Percentiles rank a stretch among this genome's conserved stretches.
Conservation (phyloP, 2,329 filamentous ascomycete species). For the Penicillium sumatraense region DNA sequence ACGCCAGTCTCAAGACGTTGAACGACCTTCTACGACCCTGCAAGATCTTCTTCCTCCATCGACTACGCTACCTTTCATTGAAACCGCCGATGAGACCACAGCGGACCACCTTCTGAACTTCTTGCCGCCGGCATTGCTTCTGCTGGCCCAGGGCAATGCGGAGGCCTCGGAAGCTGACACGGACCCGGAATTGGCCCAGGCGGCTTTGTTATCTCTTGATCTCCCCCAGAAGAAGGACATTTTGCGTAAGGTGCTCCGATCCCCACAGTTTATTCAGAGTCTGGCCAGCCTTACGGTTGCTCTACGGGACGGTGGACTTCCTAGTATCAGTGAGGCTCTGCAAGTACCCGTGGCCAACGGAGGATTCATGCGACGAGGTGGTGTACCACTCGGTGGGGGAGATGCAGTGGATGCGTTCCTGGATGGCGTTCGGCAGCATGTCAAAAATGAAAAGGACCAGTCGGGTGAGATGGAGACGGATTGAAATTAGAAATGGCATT, state of each 20-base stretch:
- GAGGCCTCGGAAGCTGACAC: slow-evolving; percentile 68
- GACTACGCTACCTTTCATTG: slow-evolving; percentile 77
- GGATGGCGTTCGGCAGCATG: slow-evolving; percentile 80
- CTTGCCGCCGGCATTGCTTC: slow-evolving; percentile 77
- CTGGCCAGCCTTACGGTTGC: slow-evolving; percentile 84
- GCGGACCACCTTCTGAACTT: slow-evolving; percentile 77
- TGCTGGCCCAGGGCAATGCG: slow-evolving; percentile 72
- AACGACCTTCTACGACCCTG: slow-evolving; percentile 78
- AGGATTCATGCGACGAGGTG: slow-evolving; percentile 77
- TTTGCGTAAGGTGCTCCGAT: slow-evolving; percentile 79
- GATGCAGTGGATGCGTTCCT: slow-evolving; percentile 91
- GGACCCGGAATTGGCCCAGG: slow-evolving; percentile 68
- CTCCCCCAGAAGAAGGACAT: slow-evolving; percentile 78
- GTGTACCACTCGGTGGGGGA: slow-evolving; percentile 83
- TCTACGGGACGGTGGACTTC: slow-evolving; percentile 85
- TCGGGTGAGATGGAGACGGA: slow-evolving; percentile 51
- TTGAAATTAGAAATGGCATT: slow-evolving; percentile 7
- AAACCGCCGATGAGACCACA: slow-evolving; percentile 65
- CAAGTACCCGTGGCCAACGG: slow-evolving; percentile 79
- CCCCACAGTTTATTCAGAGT: slow-evolving; percentile 89
- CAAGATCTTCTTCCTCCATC: slow-evolving; percentile 81
- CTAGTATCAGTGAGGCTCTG: slow-evolving; percentile 85
- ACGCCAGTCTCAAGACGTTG: slow-evolving; percentile 55
- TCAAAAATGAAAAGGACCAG: slow-evolving; percentile 62
- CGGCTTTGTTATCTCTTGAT: slow-evolving; percentile 74